Base-by-base conservation (phyloP, 2,329 filamentous ascomycete species). In the Beauveria brongniartii region DNA sequence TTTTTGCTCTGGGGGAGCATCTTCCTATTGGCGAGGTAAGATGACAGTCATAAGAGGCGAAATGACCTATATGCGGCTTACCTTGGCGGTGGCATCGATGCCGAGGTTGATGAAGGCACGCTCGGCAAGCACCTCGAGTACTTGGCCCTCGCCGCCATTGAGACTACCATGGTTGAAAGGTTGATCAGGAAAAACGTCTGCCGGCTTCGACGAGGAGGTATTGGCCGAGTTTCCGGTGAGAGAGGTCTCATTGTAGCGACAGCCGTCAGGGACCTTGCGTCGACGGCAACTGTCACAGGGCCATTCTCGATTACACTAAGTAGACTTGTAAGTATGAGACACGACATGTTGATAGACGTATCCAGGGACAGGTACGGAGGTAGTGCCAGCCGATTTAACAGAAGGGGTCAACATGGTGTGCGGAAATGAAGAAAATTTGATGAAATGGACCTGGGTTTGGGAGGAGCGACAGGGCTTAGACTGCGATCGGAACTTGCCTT, bases 241-340 rank as follows among this genome's bases (percentile, higher is more conserved):
- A 1, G 37, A 62, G 10, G 63, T 55, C 43, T 65, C 63, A 59
- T 62, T 67, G 57, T 70, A 72, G 37, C 64, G 65, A 55, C 70
- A 72, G 53, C 67, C 64, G 26, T 69, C 66, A 26, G 68, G 66
- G 10, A 71, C 67, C 62, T 70, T 70, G 55, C 71, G 69, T 18
- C 67, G 67, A 46, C 69, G 66, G 52, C 71, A 72, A 47, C 70
- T 68, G 61, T 70, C 67, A 64, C 71, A 72, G 12, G 71, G 71
- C 69, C 69, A 72, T 63, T 70, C 67, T 3, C 70, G 69, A 61
- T 70, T 70, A 63, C 71, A 72, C 70, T 72, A 16, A 20, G 16
- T 3, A 34, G 18, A 20, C 28, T 9, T 55, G 57, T 58, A 46
- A 62, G 51, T 28, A 46, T 37, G n/a, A 37, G 5, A 37, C 34